These are phyloP conservation scores for Lycium ferocissimum DNA, from an alignment of 257 asterid genomes.

Conservation along the genomic window DNA sequence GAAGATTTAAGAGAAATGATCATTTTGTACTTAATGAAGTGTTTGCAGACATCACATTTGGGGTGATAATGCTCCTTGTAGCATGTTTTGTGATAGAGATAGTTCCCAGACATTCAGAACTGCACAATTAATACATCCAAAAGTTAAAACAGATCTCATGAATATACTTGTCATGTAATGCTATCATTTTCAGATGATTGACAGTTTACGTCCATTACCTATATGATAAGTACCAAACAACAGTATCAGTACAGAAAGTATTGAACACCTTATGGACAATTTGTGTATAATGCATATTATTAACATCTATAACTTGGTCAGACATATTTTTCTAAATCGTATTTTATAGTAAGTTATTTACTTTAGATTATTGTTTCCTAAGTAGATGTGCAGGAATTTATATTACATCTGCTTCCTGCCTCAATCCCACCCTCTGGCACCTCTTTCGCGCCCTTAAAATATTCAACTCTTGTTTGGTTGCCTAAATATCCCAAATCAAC, in stretches of 20 bases:
- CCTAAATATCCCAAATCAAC: neutral
- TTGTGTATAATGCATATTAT: neutral
- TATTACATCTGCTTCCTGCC: neutral
- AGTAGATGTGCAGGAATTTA: neutral
- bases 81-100: constrained; percentile 86
- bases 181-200: neutral
- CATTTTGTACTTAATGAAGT: constrained; percentile 70
- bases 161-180: too few relatives aligned
- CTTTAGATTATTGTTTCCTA: neutral
- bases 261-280: neutral
- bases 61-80: constrained; percentile 94
- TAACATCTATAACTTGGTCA: neutral
- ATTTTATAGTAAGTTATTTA: neutral
- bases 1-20: constrained; percentile 1
- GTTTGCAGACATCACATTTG: constrained; percentile 89
- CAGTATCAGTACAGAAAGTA: neutral
- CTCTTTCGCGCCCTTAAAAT: neutral
- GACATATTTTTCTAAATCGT: neutral
- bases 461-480: neutral
- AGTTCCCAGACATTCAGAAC: constrained; percentile 83
- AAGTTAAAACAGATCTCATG: constrained; percentile 24
- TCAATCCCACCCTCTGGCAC: neutral
- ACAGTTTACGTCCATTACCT: neutral
- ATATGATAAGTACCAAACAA: neutral
- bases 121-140: constrained; percentile 47